A percentile compares a stretch with the other conserved stretches of the same genome.
Evolutionary conservation across 2,329 filamentous ascomycete species (phyloP).

Genomic region (Aaosphaeria pasadenensis): DNA sequence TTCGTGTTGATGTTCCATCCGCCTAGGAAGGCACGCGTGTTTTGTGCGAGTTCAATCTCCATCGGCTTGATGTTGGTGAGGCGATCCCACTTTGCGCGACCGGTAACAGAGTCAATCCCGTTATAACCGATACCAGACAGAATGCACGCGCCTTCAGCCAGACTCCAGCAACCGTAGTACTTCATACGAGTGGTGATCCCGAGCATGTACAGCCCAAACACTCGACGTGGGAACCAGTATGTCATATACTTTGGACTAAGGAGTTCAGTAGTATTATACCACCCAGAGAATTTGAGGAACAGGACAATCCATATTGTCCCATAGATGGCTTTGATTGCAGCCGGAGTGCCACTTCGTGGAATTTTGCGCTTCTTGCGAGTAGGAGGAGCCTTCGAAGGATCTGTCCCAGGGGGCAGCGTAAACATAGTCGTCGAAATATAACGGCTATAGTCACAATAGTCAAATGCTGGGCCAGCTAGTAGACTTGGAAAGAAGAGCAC

Average conservation of each 20-base stretch:
- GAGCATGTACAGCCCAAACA: slow-evolving; percentile 81
- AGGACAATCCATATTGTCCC: slow-evolving; percentile 77
- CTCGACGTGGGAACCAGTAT: slow-evolving; percentile 66
- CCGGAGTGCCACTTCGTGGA: slow-evolving; percentile 83
- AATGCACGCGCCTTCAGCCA: slow-evolving; percentile 93
- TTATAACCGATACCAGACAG: slow-evolving; percentile 92
- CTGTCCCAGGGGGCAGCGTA: slow-evolving; percentile 74
- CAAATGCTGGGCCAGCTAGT: slow-evolving; percentile 87
- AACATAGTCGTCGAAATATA: slow-evolving; percentile 98
- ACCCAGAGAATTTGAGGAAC: slow-evolving; percentile 69
- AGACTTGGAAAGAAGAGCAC: slow-evolving; percentile 93
- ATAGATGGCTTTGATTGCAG: slow-evolving; percentile 68
- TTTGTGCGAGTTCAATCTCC: slow-evolving; percentile 86
- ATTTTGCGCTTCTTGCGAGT: slow-evolving; percentile 90
- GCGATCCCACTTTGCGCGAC: slow-evolving; percentile 84
- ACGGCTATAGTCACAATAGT: slow-evolving; percentile 85
- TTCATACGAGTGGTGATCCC: slow-evolving; percentile 80
- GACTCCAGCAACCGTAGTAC: slow-evolving; percentile 93
- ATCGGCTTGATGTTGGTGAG: slow-evolving; percentile 85
- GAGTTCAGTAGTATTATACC: slow-evolving; percentile 64
- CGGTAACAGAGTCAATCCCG: slow-evolving; percentile 79
- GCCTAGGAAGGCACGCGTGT: slow-evolving; percentile 85
- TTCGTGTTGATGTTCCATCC: slow-evolving; percentile 99
- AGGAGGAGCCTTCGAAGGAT: slow-evolving; percentile 78
- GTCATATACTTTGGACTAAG: slow-evolving; percentile 64